Percentiles rank a stretch among this genome's conserved stretches.
Evolutionary conservation across 1,139 yeast species (phyloP).

Genomic region (Saccharomyces hybrid): DNA sequence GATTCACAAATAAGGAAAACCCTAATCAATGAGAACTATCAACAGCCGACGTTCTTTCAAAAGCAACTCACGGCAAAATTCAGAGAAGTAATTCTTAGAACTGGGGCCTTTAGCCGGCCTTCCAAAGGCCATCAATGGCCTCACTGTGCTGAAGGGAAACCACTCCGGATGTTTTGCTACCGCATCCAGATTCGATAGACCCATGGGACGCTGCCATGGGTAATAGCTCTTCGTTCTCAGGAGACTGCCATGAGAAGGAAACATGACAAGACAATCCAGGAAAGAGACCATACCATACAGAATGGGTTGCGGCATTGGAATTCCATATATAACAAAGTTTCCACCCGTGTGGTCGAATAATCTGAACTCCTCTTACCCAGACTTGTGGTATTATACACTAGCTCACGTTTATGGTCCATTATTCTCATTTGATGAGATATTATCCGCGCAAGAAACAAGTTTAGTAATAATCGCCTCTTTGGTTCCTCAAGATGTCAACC

Average conservation of each 20-base stretch:
- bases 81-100: constrained; percentile 67
- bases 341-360: constrained; percentile 60
- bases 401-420: constrained; percentile 73
- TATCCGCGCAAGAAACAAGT: constrained; percentile 65
- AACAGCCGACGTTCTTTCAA: constrained; percentile 20
- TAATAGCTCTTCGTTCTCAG: constrained; percentile 14
- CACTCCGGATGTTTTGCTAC: constrained; percentile 47
- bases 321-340: constrained; percentile 66
- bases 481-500: constrained; percentile 91
- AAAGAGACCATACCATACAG: constrained; percentile 6
- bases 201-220: constrained; percentile 20
- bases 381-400: constrained; percentile 66
- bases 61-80: constrained; percentile 45
- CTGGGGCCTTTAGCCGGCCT: constrained; percentile 71
- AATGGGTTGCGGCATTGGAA: constrained; percentile 53
- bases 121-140: constrained; percentile 74
- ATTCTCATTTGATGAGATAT: constrained; percentile 57
- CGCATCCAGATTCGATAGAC: constrained; percentile 15
- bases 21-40: constrained; percentile 17
- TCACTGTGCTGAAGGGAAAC: constrained; percentile 54
- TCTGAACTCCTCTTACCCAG: constrained; percentile 72
- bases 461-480: constrained; percentile 70
- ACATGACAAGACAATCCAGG: constrained; percentile 7
- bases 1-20: constrained; percentile 5
- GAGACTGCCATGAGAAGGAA: constrained; percentile 10